Evolutionary conservation across 176 grass and related monocot species (phyloP).

Genomic region (Pontederia crassipes): DNA sequence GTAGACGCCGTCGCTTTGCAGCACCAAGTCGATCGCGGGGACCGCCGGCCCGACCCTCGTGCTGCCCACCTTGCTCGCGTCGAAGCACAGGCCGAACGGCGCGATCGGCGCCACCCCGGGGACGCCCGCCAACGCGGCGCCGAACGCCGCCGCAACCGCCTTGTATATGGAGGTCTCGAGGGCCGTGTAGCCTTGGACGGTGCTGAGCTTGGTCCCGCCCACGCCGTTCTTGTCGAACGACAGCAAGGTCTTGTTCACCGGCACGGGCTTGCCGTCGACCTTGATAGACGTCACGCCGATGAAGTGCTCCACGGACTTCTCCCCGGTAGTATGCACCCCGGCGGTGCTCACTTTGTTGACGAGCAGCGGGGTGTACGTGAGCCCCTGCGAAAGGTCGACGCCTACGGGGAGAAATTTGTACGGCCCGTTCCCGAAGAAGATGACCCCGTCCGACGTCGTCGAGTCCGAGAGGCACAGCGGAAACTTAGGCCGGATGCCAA

Average conservation of each 20-base stretch:
- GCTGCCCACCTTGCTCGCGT: constrained; percentile 32
- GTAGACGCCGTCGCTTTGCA: constrained; percentile 25
- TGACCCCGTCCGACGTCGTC: constrained; percentile 11
- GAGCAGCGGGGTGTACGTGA: constrained; percentile 56
- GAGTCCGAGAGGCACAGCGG: constrained; percentile 37
- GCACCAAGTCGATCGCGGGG: constrained; percentile 47
- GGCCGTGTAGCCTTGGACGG: constrained; percentile 48
- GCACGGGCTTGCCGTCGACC: constrained; percentile 38
- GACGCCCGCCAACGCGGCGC: constrained; percentile 23
- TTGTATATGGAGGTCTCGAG: constrained; percentile 55
- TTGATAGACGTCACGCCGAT: constrained; percentile 47
- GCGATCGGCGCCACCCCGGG: constrained; percentile 21
- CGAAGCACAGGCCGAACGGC: constrained; percentile 60
- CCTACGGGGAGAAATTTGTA: constrained; percentile 36
- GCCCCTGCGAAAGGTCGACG: constrained; percentile 27
- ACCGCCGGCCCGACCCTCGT: constrained; percentile 48
- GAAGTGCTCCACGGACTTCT: constrained; percentile 71
- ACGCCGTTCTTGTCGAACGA: constrained; percentile 37
- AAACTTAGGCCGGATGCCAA: constrained; percentile 50
- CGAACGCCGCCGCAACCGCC: constrained; percentile 44
- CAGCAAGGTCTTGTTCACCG: constrained; percentile 46
- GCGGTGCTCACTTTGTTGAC: constrained; percentile 65
- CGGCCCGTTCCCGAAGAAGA: constrained; percentile 48
- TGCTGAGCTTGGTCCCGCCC: constrained; percentile 71
- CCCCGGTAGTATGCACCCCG: constrained; percentile 20